Evolutionary conservation across 2,329 filamentous ascomycete genomes (phyloP).

Genomic region (Xylaria sp.): DNA sequence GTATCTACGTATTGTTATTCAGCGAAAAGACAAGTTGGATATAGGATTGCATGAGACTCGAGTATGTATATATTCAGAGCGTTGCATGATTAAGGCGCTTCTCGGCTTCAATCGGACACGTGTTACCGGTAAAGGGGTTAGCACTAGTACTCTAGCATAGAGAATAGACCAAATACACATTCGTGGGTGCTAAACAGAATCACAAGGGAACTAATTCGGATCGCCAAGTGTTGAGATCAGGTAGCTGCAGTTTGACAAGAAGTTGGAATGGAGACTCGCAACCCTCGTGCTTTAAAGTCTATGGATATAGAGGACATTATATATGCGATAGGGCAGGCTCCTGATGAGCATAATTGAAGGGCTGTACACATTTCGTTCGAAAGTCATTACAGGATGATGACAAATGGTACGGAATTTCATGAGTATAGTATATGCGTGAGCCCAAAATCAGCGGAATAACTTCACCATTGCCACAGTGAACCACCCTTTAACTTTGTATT

Average conservation of each 20-base stretch:
- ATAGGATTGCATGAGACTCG: not conserved
- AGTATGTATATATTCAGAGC: not conserved
- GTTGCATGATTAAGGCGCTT: slow-evolving; percentile 2
- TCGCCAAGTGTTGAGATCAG: not conserved
- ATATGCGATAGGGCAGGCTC: not conserved
- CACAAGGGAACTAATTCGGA: not conserved
- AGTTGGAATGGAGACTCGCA: not conserved
- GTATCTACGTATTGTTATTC: not conserved
- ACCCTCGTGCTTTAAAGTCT: not conserved
- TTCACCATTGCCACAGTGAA: not conserved
- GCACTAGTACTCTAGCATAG: not conserved
- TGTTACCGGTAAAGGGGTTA: not conserved
- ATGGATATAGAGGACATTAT: not conserved
- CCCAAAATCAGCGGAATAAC: not conserved
- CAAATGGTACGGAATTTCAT: not conserved
- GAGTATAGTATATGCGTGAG: not conserved
- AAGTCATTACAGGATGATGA: not conserved
- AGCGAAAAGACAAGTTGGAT: not conserved
- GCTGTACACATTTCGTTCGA: not conserved
- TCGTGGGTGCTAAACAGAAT: not conserved
- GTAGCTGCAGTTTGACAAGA: not conserved
- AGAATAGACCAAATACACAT: not conserved
- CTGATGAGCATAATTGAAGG: not conserved
- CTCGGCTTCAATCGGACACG: not conserved
- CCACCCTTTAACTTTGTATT: not conserved